Conservation (phyloP, 1,139 yeast species). For the Magnusiomyces paraingens region DNA sequence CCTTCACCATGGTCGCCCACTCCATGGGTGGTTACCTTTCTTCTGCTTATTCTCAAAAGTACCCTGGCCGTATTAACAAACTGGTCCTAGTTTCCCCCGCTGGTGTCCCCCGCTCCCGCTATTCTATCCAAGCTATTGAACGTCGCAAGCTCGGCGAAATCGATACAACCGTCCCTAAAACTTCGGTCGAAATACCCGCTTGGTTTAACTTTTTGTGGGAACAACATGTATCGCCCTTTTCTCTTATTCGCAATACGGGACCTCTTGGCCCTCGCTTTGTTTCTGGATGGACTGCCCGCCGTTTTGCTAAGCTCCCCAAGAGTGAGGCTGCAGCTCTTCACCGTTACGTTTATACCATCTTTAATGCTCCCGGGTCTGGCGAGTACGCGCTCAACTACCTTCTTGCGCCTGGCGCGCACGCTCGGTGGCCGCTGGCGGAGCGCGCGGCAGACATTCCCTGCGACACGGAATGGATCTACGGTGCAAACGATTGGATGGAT, state of each 20-base stretch:
- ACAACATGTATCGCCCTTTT: conserved; percentile 27
- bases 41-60: conserved; percentile 66
- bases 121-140: conserved; percentile 25
- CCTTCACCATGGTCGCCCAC: conserved; percentile 77
- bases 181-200: conserved; percentile 12
- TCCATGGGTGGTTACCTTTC: conserved; percentile 90
- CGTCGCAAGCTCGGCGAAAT: background rate
- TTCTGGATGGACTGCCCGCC: conserved; percentile 27
- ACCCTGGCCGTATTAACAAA: conserved; percentile 59
- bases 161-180: conserved; percentile 1
- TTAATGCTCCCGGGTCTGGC: conserved; percentile 55
- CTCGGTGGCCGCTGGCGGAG: conserved; percentile 69
- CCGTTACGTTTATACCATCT: conserved; percentile 54
- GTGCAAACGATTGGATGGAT: conserved; percentile 86
- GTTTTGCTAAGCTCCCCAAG: conserved; percentile 24
- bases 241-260: conserved; percentile 25
- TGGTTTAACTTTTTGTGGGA: conserved; percentile 26
- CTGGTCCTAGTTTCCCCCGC: conserved; percentile 81
- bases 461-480: conserved; percentile 60
- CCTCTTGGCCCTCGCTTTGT: conserved; percentile 29
- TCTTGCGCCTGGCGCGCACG: conserved; percentile 66
- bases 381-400: conserved; percentile 59
- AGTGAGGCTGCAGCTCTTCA: conserved; percentile 35
- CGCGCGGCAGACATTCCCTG: conserved; percentile 42
- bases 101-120: conserved; percentile 49